Percentiles rank a stretch among this genome's conserved stretches.
These are phyloP conservation scores for Ailanthus altissimus DNA, from an alignment of 345 rosid genomes.

Conservation along the genomic window DNA sequence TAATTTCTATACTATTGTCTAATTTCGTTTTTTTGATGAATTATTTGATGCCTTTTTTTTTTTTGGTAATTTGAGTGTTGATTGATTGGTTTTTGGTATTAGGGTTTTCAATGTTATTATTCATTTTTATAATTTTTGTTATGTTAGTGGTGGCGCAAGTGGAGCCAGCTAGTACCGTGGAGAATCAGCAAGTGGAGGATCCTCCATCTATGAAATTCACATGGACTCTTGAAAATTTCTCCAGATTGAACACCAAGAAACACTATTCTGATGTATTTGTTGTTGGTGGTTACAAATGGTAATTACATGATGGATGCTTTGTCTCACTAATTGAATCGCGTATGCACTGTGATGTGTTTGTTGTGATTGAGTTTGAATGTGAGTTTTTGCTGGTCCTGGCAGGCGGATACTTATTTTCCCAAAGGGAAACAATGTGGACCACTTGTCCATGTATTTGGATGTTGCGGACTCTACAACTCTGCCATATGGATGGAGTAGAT, in stretches of 20 bases:
- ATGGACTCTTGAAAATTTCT: slow-evolving; percentile 73
- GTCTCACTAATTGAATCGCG: not conserved
- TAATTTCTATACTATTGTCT: not conserved
- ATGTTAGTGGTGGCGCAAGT: slow-evolving; percentile 55
- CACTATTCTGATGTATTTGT: slow-evolving; percentile 74
- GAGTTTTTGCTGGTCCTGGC: slow-evolving; percentile 22
- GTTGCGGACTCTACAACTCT: slow-evolving; percentile 76
- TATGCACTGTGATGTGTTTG: slow-evolving; percentile 8
- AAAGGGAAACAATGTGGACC: slow-evolving; percentile 94
- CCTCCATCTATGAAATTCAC: slow-evolving; percentile 76
- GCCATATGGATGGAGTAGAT: slow-evolving; percentile 97
- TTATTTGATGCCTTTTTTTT: not conserved
- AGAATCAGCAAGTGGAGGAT: slow-evolving; percentile 76
- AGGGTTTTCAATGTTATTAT: slow-evolving; percentile 31
- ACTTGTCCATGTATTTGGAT: slow-evolving; percentile 94
- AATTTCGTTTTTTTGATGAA: not conserved
- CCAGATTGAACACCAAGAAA: slow-evolving; percentile 78
- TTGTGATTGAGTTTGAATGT: slow-evolving; percentile 18
- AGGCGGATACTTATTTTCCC: slow-evolving; percentile 92
- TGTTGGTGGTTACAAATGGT: slow-evolving; percentile 91
- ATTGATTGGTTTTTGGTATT: slow-evolving; percentile 27
- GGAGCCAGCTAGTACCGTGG: slow-evolving; percentile 56
- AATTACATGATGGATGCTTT: slow-evolving; percentile 15
- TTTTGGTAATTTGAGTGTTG: not conserved
- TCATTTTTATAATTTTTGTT: slow-evolving; percentile 25